Conservation (phyloP, 495 filamentous ascomycete genomes). For the Trichoderma erinaceum region DNA sequence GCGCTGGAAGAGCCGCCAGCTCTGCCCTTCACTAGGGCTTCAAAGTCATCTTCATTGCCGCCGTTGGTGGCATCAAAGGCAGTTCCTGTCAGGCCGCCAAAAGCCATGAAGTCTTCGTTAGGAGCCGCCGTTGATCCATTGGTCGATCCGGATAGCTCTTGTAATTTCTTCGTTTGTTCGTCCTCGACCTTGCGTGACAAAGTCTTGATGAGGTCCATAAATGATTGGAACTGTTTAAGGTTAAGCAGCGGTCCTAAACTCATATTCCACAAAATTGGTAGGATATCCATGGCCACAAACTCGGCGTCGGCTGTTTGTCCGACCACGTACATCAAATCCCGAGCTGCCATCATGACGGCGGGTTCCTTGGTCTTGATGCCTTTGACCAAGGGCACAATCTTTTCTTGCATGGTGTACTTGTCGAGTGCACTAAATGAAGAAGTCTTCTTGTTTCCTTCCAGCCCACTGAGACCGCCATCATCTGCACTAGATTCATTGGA, state of each 20-base stretch:
- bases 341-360: conserved; percentile 91
- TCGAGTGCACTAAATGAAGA: conserved; percentile 67
- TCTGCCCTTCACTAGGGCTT: conserved; percentile 74
- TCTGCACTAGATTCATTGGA: conserved; percentile 42
- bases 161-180: conserved; percentile 80
- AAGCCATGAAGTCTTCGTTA: conserved; percentile 55
- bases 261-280: conserved; percentile 89
- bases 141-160: conserved; percentile 60
- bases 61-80: conserved; percentile 44
- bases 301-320: conserved; percentile 78
- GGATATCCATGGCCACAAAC: conserved; percentile 85
- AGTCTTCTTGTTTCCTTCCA: conserved; percentile 45
- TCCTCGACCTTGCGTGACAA: conserved; percentile 75
- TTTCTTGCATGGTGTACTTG: conserved; percentile 96
- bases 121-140: conserved; percentile 29
- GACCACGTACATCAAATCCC: conserved; percentile 76
- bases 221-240: conserved; percentile 77
- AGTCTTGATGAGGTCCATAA: conserved; percentile 78
- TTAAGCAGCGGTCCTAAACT: conserved; percentile 83
- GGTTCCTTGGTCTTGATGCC: conserved; percentile 97
- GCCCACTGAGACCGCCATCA: conserved; percentile 65
- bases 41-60: conserved; percentile 64
- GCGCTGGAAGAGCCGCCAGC: conserved; percentile 22
- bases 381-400: conserved; percentile 82
- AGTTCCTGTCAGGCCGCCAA: conserved; percentile 44